These are phyloP conservation scores for Cyclocybe aegerita DNA, from an alignment of 768 basidiomycete species.

Conservation along the genomic window DNA sequence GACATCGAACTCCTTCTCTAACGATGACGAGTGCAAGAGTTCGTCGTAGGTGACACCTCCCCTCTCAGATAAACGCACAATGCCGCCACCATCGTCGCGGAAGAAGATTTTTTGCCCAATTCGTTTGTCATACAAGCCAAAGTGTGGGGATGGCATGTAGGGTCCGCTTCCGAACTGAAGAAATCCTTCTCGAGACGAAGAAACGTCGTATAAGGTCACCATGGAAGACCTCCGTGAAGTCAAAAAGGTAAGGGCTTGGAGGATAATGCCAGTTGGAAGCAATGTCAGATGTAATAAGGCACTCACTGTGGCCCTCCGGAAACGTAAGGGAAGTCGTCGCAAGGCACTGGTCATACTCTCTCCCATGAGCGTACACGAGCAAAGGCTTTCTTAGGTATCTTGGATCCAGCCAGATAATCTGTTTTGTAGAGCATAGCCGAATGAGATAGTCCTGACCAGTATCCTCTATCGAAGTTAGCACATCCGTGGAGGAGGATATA, in stretches of 20 bases:
- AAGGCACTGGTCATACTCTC: constrained; percentile 61
- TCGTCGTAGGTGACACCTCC: constrained; percentile 48
- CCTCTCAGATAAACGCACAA: constrained; percentile 48
- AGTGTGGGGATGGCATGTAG: constrained; percentile 37
- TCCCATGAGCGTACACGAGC: constrained; percentile 58
- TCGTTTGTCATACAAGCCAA: constrained; percentile 20
- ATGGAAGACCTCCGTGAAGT: constrained; percentile 60
- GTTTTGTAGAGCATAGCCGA: constrained; percentile 57
- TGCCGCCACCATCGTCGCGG: constrained; percentile 23
- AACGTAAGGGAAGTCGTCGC: constrained; percentile 37
- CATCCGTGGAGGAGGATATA: constrained; percentile 28
- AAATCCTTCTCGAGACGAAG: constrained; percentile 35
- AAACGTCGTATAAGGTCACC: constrained; percentile 65
- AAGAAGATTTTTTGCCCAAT: constrained; percentile 36
- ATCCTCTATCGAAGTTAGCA: constrained; percentile 57
- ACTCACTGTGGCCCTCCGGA: constrained; percentile 25
- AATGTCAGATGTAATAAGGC: constrained; percentile 12
- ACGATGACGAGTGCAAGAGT: constrained; percentile 22
- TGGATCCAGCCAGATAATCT: constrained; percentile 71
- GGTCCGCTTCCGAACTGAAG: constrained; percentile 46
- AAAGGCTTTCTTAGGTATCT: constrained; percentile 58
- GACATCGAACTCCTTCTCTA: constrained; percentile 19
- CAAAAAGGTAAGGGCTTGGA: constrained; percentile 53
- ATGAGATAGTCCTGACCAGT: constrained; percentile 41
- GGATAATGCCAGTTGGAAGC: constrained; percentile 1